phyloP scores from a whole-genome alignment of 1,284 basidiomycete species.

The Coniferiporia weirii region DNA sequence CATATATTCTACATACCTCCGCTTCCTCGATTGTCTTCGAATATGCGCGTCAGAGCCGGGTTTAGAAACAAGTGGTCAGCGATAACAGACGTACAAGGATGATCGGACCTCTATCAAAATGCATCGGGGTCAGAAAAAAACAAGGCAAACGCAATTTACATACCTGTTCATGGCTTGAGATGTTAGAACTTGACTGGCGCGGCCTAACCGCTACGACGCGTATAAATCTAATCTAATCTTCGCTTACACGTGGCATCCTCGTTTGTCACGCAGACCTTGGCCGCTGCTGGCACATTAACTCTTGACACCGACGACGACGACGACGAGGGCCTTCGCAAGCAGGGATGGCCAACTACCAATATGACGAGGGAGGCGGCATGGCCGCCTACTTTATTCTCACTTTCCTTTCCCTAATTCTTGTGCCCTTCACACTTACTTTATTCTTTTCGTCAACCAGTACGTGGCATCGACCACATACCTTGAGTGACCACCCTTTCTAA shows the following conservation, averaged over 20 bases:
- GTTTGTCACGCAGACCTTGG: not conserved
- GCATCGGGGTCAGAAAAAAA: not conserved
- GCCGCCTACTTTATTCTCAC: conserved; percentile 87
- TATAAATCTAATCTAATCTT: conserved; percentile 3
- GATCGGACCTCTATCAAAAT: conserved; percentile 10
- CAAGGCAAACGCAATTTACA: not conserved
- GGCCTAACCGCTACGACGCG: too few species aligned
- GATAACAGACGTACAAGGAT: conserved; percentile 4
- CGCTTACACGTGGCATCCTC: not conserved
- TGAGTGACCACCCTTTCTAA: not conserved
- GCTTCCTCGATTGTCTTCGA: conserved; percentile 30
- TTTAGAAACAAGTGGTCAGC: not conserved
- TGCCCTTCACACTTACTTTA: conserved; percentile 64
- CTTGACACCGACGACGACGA: conserved; percentile 7
- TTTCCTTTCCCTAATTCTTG: conserved; percentile 74
- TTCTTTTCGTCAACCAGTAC: conserved; percentile 38
- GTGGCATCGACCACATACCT: conserved; percentile 20
- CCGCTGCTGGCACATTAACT: conserved; percentile 3
- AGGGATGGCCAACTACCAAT: conserved; percentile 73
- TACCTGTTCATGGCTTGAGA: conserved; percentile 12
- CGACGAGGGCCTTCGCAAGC: conserved; percentile 4
- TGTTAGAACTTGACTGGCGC: not conserved
- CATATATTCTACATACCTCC: conserved; percentile 20
- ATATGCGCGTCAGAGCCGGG: not conserved
- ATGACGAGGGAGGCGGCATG: conserved; percentile 87